Conservation (phyloP, 2,329 filamentous ascomycete species). For the Penicillium sp. region DNA sequence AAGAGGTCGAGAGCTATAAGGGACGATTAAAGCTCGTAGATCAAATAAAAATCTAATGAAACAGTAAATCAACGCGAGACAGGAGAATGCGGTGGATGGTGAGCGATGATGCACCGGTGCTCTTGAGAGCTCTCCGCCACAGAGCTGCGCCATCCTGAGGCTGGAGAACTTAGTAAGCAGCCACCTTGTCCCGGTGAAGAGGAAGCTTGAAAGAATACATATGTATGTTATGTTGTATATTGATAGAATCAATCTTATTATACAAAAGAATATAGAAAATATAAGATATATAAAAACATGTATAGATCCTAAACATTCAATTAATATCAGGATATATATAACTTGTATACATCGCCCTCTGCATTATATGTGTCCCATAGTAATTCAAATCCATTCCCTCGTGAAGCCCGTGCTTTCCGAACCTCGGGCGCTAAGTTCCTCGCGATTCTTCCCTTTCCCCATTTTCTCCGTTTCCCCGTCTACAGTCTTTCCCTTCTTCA, state of each 20-base stretch:
- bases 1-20: not conserved
- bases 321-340: not conserved
- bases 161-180: constrained; percentile 19
- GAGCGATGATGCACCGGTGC: constrained; percentile 22
- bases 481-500: constrained; percentile 18
- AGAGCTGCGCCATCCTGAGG: constrained; percentile 18
- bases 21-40: constrained; percentile 3
- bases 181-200: not conserved
- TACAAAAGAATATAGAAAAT: not conserved
- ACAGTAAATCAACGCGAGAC: constrained; percentile 7
- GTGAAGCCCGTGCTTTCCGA: constrained; percentile 25
- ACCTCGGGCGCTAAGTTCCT: constrained; percentile 35
- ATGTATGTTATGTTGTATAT: not conserved
- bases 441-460: constrained; percentile 33
- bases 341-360: not conserved
- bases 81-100: constrained; percentile 9
- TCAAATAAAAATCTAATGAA: constrained; percentile 4
- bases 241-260: too few relatives aligned
- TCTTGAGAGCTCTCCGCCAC: constrained; percentile 23
- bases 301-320: not conserved
- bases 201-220: not conserved
- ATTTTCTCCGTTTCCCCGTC: constrained; percentile 23
- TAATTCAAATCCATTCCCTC: not conserved
- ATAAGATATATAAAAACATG: not conserved
- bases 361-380: not conserved